Evolutionary conservation across 768 basidiomycete species (phyloP).

Genomic region (Suillus hirtellus): DNA sequence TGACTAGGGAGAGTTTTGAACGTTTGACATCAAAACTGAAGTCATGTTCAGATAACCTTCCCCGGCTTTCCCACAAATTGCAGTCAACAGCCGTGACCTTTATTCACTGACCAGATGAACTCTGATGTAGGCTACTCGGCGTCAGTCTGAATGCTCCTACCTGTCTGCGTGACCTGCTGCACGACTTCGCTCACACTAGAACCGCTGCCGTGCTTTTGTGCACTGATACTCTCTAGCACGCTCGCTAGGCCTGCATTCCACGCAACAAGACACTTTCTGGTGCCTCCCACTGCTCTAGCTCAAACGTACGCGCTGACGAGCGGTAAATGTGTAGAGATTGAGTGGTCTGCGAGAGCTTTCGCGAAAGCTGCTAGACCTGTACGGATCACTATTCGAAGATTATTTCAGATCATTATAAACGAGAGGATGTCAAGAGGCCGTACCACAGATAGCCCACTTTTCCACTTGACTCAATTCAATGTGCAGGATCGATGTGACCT

Average conservation of each 20-base stretch:
- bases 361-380: conserved; percentile 64
- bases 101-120: too few species aligned
- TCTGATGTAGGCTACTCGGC: neutral
- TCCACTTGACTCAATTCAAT: conserved; percentile 70
- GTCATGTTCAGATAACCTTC: too few species aligned
- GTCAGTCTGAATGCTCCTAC: neutral
- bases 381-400: conserved; percentile 62
- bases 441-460: conserved; percentile 88
- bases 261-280: conserved; percentile 72
- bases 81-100: too few species aligned
- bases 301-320: conserved; percentile 75
- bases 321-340: conserved; percentile 73
- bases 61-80: too few species aligned
- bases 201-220: conserved; percentile 42
- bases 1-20: too few species aligned
- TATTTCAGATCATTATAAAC: conserved; percentile 1
- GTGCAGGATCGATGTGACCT: conserved; percentile 49
- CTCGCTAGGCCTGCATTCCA: conserved; percentile 76
- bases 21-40: too few species aligned
- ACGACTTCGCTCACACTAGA: conserved; percentile 21
- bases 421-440: conserved; percentile 15
- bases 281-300: conserved; percentile 75
- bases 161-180: conserved; percentile 17
- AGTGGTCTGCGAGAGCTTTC: conserved; percentile 80
- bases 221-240: conserved; percentile 62